These are phyloP conservation scores for Verticillium albo-atrum DNA, from an alignment of 2,329 filamentous ascomycete species.

Conservation along the genomic window DNA sequence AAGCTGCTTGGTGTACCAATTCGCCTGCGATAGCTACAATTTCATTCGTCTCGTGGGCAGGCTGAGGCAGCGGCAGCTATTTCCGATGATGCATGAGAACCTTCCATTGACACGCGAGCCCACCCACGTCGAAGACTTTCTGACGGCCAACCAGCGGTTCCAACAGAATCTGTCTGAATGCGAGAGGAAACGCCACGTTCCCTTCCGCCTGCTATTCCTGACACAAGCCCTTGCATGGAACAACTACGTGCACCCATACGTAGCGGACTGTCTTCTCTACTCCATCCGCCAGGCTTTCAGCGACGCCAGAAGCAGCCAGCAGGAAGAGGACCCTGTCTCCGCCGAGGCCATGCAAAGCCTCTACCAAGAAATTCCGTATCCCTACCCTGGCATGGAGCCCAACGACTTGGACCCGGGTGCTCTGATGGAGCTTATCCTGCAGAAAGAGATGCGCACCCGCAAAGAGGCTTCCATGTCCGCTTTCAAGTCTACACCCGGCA, in stretches of 20 bases:
- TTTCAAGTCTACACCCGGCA: neutral
- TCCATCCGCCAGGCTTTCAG: slow-evolving; percentile 30
- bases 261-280: slow-evolving; percentile 40
- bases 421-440: slow-evolving; percentile 33
- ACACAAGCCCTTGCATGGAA: slow-evolving; percentile 60
- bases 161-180: neutral
- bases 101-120: slow-evolving; percentile 1
- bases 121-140: slow-evolving; percentile 8
- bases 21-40: neutral
- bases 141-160: slow-evolving; percentile 17
- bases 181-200: slow-evolving; percentile 25
- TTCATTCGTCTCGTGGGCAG: slow-evolving; percentile 19
- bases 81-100: slow-evolving; percentile 13
- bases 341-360: slow-evolving; percentile 50
- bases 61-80: slow-evolving; percentile 17
- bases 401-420: slow-evolving; percentile 29
- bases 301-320: slow-evolving; percentile 16
- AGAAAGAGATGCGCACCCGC: slow-evolving; percentile 34
- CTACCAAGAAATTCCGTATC: slow-evolving; percentile 46
- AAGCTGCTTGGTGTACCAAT: slow-evolving; percentile 38
- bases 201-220: slow-evolving; percentile 57
- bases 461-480: neutral
- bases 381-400: slow-evolving; percentile 45
- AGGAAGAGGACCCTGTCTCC: slow-evolving; percentile 34
- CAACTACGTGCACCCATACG: slow-evolving; percentile 54